Evolutionary conservation across 176 grass and related monocot species (phyloP), one percentile per base, ranked within the genome.

Genomic region (Hyparrhenia diplandra): DNA sequence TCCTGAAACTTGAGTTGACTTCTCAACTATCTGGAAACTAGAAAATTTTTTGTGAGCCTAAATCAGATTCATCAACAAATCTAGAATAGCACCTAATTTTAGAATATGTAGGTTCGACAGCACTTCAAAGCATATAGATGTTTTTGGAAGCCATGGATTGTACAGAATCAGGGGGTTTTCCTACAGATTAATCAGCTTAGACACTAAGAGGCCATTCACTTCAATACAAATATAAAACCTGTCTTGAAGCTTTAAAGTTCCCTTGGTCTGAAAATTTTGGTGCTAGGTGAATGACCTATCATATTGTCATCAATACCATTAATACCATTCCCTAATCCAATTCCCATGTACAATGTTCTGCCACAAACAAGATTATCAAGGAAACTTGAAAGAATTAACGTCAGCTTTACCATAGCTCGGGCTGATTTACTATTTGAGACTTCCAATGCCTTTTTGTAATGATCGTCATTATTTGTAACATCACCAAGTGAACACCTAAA

Each of bases 401-500:
- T 14, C 5, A 68, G 55, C 31, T 79, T 73, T 86, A 98, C 95
- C 95, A 91, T 79, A 76, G 95, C 95, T 81, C 95, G 81, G 81
- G 92, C 88, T 74, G 92, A 98, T 88, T 80, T 98, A 80, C 93
- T 91, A 71, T 89, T 95, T 80, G 92, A 98, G 23, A 98, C 84
- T 84, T 94, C 95, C 82, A 93, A 75, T 83, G 92, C 95, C 83
- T 98, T 98, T 69, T 93, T 87, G 62, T 98, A 98, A 88, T 91
- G 71, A 57, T 74, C 81, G 61, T 95, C 95, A 57, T 85, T 91
- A 49, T 79, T 91, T 87, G 92, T 93, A 39, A 89, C 95, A 67
- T 98, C 95, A 64, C 95, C 95, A 67, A 98, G 90, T 70, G 95
- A 98, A 87, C 92, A 98, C 95, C 95, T 98, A 75, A 13, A 89